Evolutionary conservation across 73 alveolate genomes (phyloP).

Genomic region (Paramecium sexaurelia): DNA sequence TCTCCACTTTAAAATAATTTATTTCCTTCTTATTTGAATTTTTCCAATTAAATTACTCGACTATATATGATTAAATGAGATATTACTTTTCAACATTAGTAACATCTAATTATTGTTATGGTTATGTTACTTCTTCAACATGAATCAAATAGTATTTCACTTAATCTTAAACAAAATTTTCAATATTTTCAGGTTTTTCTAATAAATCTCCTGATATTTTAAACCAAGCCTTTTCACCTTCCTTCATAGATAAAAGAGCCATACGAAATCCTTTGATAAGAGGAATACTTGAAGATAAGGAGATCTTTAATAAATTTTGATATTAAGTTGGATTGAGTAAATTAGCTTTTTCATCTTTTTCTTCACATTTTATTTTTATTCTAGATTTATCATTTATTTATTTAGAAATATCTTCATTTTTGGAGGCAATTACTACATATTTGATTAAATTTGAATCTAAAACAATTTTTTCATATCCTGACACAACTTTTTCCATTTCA

Average conservation of each 20-base stretch:
- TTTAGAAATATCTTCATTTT: neutral
- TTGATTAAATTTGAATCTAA: neutral
- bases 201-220: neutral
- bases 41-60: neutral
- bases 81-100: neutral
- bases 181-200: neutral
- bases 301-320: neutral
- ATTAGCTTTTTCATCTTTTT: neutral
- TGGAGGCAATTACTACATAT: neutral
- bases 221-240: neutral
- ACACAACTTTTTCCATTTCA: neutral
- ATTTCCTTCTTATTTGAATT: slow-evolving; percentile 8
- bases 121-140: neutral
- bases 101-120: neutral
- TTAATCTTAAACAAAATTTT: neutral
- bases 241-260: neutral
- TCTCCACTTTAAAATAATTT: neutral
- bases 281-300: neutral
- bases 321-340: neutral
- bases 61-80: neutral
- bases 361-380: neutral
- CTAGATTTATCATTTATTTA: neutral
- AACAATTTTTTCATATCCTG: neutral
- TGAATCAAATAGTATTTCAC: neutral
- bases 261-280: neutral